Percentiles rank a stretch among this genome's conserved stretches.
These are phyloP conservation scores for Suillus subluteus DNA, from an alignment of 768 basidiomycete genomes.

Conservation along the genomic window DNA sequence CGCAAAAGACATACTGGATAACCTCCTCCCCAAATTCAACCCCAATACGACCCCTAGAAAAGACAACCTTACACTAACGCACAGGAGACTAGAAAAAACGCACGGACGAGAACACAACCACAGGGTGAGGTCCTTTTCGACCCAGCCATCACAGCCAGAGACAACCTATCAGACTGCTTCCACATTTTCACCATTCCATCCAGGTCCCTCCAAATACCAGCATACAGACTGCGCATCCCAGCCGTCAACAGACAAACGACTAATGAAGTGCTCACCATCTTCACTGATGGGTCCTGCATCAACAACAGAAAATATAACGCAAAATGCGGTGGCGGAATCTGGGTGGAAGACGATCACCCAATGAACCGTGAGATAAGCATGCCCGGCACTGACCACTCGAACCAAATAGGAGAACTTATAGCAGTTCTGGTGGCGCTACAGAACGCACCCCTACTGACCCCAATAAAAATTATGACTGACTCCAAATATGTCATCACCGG, in stretches of 20 bases:
- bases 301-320: constrained; percentile 24
- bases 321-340: constrained; percentile 20
- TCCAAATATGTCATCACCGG: background rate
- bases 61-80: constrained; percentile 9
- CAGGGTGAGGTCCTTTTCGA: background rate
- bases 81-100: constrained; percentile 10
- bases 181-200: background rate
- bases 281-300: constrained; percentile 30
- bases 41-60: background rate
- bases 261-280: background rate
- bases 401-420: constrained; percentile 19
- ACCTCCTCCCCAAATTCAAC: background rate
- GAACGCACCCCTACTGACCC: background rate
- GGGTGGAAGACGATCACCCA: background rate
- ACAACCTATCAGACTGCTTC: background rate
- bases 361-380: constrained; percentile 1
- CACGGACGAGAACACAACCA: rapidly evolving
- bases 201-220: rapidly evolving
- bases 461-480: background rate
- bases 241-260: rapidly evolving
- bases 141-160: background rate
- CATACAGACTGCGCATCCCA: background rate
- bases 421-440: constrained; percentile 2
- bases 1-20: background rate
- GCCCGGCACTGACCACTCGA: constrained; percentile 8